Percentiles rank a stretch among this genome's conserved stretches.
These are phyloP conservation scores for Lycium ferocissimum DNA, from an alignment of 257 asterid species.

Conservation along the genomic window DNA sequence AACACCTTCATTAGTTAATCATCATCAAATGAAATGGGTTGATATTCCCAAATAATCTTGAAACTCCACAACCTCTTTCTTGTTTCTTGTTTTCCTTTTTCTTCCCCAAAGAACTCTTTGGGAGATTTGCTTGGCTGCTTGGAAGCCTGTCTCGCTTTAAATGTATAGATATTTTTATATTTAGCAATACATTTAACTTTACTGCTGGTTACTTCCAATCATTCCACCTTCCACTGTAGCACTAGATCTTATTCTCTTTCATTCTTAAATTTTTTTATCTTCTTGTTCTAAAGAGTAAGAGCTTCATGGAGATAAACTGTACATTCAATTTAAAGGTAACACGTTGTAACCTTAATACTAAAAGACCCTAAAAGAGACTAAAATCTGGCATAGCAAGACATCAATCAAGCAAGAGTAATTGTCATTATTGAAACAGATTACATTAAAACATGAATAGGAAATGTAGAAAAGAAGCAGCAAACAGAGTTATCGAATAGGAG, in stretches of 20 bases:
- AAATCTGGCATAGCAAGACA: background rate
- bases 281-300: constrained; percentile 2
- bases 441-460: background rate
- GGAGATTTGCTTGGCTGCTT: background rate
- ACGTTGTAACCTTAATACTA: background rate
- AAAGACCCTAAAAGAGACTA: background rate
- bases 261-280: background rate
- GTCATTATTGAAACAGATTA: constrained; percentile 1
- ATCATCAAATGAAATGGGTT: background rate
- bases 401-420: background rate
- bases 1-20: constrained; percentile 14
- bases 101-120: background rate
- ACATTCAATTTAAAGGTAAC: background rate
- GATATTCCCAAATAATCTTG: constrained; percentile 18
- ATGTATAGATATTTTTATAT: background rate
- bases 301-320: background rate
- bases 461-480: background rate
- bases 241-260: background rate
- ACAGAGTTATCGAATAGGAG: background rate
- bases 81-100: background rate
- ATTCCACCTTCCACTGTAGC: background rate
- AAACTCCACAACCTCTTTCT: background rate
- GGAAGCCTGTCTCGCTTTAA: constrained; percentile 12
- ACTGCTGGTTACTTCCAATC: background rate
- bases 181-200: constrained; percentile 4